Base-by-base conservation (phyloP, 352 stramenopile genomes). In the Phytophthora kernoviae region DNA sequence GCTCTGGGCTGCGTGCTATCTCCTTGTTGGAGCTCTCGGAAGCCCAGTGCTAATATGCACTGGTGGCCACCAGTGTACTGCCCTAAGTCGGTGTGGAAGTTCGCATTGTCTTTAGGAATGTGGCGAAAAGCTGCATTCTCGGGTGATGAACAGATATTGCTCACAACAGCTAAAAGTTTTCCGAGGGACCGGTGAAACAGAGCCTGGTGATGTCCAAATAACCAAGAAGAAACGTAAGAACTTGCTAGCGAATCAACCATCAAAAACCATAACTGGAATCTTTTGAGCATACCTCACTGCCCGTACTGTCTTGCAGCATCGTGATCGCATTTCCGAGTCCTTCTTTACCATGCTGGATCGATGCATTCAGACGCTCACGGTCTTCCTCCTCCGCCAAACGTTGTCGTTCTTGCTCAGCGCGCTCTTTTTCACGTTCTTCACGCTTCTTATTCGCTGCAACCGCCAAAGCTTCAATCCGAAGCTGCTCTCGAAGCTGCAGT, bases 51-150 rank as follows among this genome's bases (percentile, higher is more conserved):
- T 15, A 90, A 58, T n/a, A 95, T 51, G 50, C 76, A 84, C 22
- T 87, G 69, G 41, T 87, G 55, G 3, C 82, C 84, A 34, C 81
- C 84, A 22, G 75, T 44, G 51, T 77, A 88, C 54, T 86, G 77
- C 1, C 86, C 86, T 17, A 95, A 58, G 41, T 93, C 86, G 11
- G 50, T 27, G 36, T 89, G 73, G 51, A 93, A 95, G 54, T 90
- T 56, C 4, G 36, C 58, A 46, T 95, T 95, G n/a, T 84, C 74
- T 43, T 76, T 82, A 1, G 79, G 81, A 41, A 95, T 92, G 36
- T 85, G 78, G 2, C 86, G 84, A 52, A 89, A 90, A 22, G 72
- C 62, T 1, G 72, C 45, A 32, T 87, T 95, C 46, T 95, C 86
- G 2, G 86, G 86, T 0, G 81, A 81, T 7, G 70, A 66, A 50